Conservation (phyloP, 2,329 filamentous ascomycete species). For the Fusarium mundagurra region DNA sequence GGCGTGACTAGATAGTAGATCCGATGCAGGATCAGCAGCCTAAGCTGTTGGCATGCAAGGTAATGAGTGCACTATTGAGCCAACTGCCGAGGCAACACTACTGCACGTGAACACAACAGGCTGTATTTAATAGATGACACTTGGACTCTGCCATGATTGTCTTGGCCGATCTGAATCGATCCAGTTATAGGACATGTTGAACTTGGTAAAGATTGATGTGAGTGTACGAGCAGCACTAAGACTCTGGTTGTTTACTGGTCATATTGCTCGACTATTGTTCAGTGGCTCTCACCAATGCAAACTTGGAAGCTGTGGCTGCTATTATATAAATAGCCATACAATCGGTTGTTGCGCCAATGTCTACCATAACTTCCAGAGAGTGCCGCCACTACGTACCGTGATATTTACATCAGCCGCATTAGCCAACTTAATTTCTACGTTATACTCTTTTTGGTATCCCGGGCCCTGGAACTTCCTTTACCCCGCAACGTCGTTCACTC, state of each 20-base stretch:
- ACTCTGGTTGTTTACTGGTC: background rate
- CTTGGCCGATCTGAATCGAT: background rate
- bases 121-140: no score
- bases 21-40: background rate
- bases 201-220: background rate
- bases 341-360: background rate
- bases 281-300: background rate
- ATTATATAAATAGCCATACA: background rate
- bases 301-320: background rate
- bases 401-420: no score
- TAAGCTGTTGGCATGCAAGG: background rate
- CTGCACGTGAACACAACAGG: background rate
- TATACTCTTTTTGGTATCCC: background rate
- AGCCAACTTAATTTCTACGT: background rate
- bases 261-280: fast-evolving
- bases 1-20: background rate
- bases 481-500: background rate
- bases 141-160: background rate
- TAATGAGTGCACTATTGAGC: no score
- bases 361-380: background rate
- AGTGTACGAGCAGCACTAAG: background rate
- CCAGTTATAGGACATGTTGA: fast-evolving
- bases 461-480: background rate
- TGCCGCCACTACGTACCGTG: background rate
- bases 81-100: background rate